These are phyloP conservation scores for Penicillium coffeae DNA, from an alignment of 495 filamentous ascomycete species.

Conservation along the genomic window DNA sequence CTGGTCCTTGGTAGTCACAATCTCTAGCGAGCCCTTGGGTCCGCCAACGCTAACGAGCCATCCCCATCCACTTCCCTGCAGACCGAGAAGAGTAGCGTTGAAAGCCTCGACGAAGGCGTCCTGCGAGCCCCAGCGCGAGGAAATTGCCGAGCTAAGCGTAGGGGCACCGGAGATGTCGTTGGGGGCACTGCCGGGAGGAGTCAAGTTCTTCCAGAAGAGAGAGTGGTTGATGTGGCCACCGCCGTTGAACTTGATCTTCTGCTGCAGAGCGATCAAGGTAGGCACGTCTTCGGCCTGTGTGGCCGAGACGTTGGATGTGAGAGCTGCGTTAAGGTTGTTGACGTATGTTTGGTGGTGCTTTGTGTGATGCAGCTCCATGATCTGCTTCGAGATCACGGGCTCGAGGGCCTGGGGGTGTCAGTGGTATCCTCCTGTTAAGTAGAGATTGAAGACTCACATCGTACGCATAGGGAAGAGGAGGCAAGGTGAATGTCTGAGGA, in stretches of 20 bases:
- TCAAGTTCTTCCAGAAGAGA: slow-evolving; percentile 88
- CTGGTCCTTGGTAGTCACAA: slow-evolving; percentile 80
- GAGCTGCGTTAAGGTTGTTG: slow-evolving; percentile 55
- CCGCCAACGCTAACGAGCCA: slow-evolving; percentile 78
- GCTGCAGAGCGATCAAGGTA: slow-evolving; percentile 69
- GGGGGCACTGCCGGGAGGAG: slow-evolving; percentile 58
- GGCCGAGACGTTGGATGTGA: slow-evolving; percentile 47
- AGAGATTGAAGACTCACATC: slow-evolving; percentile 27
- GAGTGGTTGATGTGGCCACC: slow-evolving; percentile 92
- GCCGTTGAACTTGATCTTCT: slow-evolving; percentile 91
- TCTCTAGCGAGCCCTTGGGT: slow-evolving; percentile 59
- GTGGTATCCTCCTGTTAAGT: background rate
- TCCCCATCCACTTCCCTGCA: slow-evolving; percentile 93
- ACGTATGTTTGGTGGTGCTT: slow-evolving; percentile 68
- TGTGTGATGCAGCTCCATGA: slow-evolving; percentile 85
- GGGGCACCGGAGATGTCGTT: slow-evolving; percentile 64
- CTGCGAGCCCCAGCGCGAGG: slow-evolving; percentile 65
- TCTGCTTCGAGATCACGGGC: slow-evolving; percentile 86
- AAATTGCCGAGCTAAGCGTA: slow-evolving; percentile 55
- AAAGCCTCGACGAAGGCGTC: slow-evolving; percentile 67
- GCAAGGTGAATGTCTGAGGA: slow-evolving; percentile 25
- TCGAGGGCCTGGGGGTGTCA: slow-evolving; percentile 65
- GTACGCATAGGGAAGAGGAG: slow-evolving; percentile 42
- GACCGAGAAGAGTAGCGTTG: slow-evolving; percentile 64
- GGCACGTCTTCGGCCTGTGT: slow-evolving; percentile 42